Evolutionary conservation across 768 basidiomycete species (phyloP), one percentile per base, ranked within the genome.

Genomic region (Astraeus odoratus): DNA sequence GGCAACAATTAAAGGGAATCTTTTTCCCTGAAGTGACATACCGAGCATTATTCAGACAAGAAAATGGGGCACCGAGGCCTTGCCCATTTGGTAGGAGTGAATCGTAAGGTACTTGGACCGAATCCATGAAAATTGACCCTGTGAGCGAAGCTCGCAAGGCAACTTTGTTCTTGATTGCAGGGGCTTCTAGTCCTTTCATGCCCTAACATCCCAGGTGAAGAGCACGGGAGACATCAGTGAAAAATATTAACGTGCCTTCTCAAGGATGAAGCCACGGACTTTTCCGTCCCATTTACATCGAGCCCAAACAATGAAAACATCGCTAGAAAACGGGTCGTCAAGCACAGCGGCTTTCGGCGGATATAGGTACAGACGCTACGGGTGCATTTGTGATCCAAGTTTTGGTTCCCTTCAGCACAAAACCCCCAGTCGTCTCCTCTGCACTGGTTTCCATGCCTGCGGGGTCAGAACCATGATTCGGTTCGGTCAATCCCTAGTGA

Each of bases 371-470:
- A 65, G 58, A 89, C 82, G 93, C 91, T 43, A 88, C 80, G 8
- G 93, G 92, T 1, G 93, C 80, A 58, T 96, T 96, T 12, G 91
- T 80, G 58, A 98, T 98, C 95, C 95, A 98, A 0, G 92, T 98
- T 72, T 98, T 98, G 65, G 86, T 86, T 42, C 95, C 95, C 51
- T 81, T 86, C 42, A 98, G 59, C 20, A 87, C 66, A 64, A 83
- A 97, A 4, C 91, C 92, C 10, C 91, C 90, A 43, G 85, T 84
- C 0, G 74, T 72, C 62, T 96, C 90, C 50, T 79, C 80, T 9
- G 92, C 95, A 22, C 76, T 83, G 1, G 95, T 96, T 57, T 94
- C 89, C 95, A 98, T 97, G n/a, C 84, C 81, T n/a, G 83, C 84
- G 13, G 94, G 94, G 56, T 98, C 95, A 2, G 94, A 97, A 19